Evolutionary conservation across 2,329 filamentous ascomycete species (phyloP), one percentile per base, ranked within the genome.

Genomic region (Cladorrhinum sp.): DNA sequence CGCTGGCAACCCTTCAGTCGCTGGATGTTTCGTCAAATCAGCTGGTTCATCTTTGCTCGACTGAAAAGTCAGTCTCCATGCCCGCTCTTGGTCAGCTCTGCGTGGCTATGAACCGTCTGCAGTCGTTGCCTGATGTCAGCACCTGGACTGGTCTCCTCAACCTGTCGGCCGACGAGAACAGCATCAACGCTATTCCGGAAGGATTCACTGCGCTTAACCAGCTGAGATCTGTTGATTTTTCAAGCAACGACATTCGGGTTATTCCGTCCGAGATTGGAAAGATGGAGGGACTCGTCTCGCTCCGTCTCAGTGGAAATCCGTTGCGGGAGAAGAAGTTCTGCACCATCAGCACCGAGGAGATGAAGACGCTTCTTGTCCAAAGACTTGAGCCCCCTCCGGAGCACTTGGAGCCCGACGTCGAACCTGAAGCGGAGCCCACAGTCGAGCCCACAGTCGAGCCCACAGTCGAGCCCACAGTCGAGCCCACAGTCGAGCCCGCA

Each of bases 281-380:
- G 24, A 96, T 98, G 92, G 86, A 91, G 5, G 86, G 77, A 50
- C 77, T 99, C 9, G 82, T 86, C 20, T 87, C 87, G 71, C 82
- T 98, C 48, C 86, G 88, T 3, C 79, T 99, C 30, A 87, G 87
- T 49, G 92, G 92, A n/a, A 99, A 99, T 69, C 95, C 95, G 0
- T 78, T 99, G 14, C 83, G 90, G 14, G 92, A 97, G 72, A 92
- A 90, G 72, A 96, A 92, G 72, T 92, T 95, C 67, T 79, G 93
- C 14, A 89, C 85, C 0, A 90, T 96, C 76, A 83, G 83, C 21
- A 92, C 90, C 0, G 89, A 92, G 14, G 90, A 95, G 58, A 78
- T 98, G 64, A 96, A 96, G 74, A 83, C 84, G 48, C 85, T 87
- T 49, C 76, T 97, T 49, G 82, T 84, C 20, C 82, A 82, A 36